Evolutionary conservation across 257 asterid species (phyloP), one percentile per base, ranked within the genome.

Genomic region (Eustoma russellianum): DNA sequence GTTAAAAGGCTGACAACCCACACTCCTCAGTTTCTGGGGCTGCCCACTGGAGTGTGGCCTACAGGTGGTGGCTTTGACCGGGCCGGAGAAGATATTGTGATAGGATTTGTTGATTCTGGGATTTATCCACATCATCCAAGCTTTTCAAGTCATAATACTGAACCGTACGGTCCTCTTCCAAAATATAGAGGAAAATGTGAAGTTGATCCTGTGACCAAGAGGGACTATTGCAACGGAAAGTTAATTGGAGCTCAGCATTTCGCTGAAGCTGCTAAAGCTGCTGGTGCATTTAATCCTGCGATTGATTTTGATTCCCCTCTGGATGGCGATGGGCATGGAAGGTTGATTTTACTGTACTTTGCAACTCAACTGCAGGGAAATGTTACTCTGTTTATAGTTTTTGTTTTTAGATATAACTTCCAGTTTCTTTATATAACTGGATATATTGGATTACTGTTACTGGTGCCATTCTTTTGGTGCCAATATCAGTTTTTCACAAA

Each of bases 291-390:
- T 65, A 92, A 92, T 74, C 73, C 94, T 6, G 81, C 70, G 3
- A 17, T 83, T 15, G 97, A 92, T 64, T 92, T 75, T 50, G 99
- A 85, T 81, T 88, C 95, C 67, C 93, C 94, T 17, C 67, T 88
- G 30, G 99, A 92, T 53, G 99, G 99, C 13, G 99, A 92, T 76
- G 99, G 99, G 33, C 99, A 92, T 62, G 99, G 99, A 79, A 92
- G 99, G 99, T 92, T 62, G 41, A 73, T 41, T 19, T 60, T 53
- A 28, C 2, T 14, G 3, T 41, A 13, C 33, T 51, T 57, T 38
- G 28, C 24, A 2, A 38, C 43, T 61, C 46, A n/a, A 47, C 5
- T 28, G 41, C 18, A 14, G 16, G 9, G 17, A 52, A 33, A 17
- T 15, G 8, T 55, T n/a, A n/a, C 17, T 48, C 9, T 16, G 6